phyloP scores from a whole-genome alignment of 352 stramenopile genomes.

The Aphanomyces cochlioides region DNA sequence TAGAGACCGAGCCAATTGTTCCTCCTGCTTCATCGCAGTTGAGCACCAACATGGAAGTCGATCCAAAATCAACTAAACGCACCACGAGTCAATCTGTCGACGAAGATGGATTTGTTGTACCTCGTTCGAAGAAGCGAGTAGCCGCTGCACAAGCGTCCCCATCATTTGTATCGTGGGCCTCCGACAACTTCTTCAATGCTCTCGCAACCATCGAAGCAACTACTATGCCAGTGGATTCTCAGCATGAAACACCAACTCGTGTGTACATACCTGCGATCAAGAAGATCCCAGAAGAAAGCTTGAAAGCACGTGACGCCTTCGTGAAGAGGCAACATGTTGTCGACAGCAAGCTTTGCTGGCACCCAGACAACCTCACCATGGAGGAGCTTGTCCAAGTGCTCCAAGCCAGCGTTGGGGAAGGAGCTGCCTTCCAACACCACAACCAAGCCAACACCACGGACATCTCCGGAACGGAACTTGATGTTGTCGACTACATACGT shows the following conservation, averaged over 20 bases:
- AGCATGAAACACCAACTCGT: not conserved
- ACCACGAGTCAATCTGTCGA: no score
- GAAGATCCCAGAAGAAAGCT: not conserved
- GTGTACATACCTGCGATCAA: not conserved
- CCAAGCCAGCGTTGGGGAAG: not conserved
- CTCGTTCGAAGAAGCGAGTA: no score
- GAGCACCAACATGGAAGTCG: no score
- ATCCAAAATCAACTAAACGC: no score
- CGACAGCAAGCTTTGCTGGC: not conserved
- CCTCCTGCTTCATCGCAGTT: no score
- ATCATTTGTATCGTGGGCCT: no score
- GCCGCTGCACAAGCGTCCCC: no score
- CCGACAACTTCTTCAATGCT: slow-evolving; percentile 1
- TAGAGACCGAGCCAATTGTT: no score
- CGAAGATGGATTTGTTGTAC: no score
- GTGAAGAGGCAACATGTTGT: not conserved
- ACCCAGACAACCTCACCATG: slow-evolving; percentile 14
- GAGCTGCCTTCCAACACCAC: not conserved
- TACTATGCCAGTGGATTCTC: not conserved
- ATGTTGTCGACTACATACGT: no score
- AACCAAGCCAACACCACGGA: not conserved
- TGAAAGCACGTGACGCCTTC: no score
- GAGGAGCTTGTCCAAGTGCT: not conserved
- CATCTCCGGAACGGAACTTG: no score
- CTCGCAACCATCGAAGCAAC: not conserved